Percentiles rank a stretch among this genome's conserved stretches.
Evolutionary conservation across 331 rosid species (phyloP).

Genomic region (Dryas integrifolia): DNA sequence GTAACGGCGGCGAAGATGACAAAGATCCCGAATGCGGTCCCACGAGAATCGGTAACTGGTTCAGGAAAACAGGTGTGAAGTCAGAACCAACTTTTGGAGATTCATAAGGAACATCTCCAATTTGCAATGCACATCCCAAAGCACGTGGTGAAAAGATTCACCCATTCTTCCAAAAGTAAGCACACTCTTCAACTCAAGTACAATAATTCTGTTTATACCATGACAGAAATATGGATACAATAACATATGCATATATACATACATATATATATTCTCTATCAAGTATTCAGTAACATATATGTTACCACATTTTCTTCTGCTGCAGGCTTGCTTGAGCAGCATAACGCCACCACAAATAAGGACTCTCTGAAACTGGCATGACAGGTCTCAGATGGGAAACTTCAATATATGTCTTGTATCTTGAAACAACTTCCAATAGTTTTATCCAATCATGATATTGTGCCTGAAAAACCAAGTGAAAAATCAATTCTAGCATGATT

Average conservation of each 20-base stretch:
- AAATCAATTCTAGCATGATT: constrained; percentile 5
- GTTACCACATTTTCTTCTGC: constrained; percentile 88
- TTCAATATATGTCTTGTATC: constrained; percentile 74
- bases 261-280: neutral
- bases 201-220: neutral
- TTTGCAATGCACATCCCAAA: constrained; percentile 1
- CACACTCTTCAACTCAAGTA: neutral
- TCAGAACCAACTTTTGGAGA: constrained; percentile 26
- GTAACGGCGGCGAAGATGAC: constrained; percentile 89
- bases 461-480: constrained; percentile 39
- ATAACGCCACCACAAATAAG: constrained; percentile 81
- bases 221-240: neutral
- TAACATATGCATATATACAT: neutral
- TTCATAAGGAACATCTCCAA: neutral
- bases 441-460: constrained; percentile 95
- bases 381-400: constrained; percentile 83
- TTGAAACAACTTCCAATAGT: constrained; percentile 83
- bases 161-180: neutral
- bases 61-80: constrained; percentile 29
- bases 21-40: constrained; percentile 81
- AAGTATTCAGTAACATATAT: constrained; percentile 8
- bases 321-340: constrained; percentile 80
- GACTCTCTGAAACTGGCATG: constrained; percentile 59
- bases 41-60: constrained; percentile 91
- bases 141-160: constrained; percentile 11